phyloP scores from a whole-genome alignment of 108 stramenopile genomes.

The Skeletonema costatum region DNA sequence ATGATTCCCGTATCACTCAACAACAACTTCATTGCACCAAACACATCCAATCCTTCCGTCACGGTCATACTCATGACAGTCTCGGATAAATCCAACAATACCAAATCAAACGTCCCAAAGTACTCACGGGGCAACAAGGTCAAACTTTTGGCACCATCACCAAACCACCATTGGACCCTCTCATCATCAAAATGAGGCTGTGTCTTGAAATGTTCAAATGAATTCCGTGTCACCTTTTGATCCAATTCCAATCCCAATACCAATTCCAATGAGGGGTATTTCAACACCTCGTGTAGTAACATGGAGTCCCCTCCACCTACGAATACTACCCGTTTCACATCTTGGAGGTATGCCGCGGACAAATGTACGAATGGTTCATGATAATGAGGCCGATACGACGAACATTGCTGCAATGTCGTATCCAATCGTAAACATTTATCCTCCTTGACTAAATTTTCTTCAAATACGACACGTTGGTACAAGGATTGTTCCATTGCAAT shows the following conservation, averaged over 20 bases:
- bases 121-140: slow-evolving; percentile 78
- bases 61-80: slow-evolving; percentile 78
- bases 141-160: slow-evolving; percentile 84
- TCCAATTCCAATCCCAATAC: slow-evolving; percentile 86
- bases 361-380: slow-evolving; percentile 82
- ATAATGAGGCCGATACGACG: slow-evolving; percentile 80
- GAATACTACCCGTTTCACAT: slow-evolving; percentile 69
- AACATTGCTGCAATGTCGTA: slow-evolving; percentile 71
- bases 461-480: slow-evolving; percentile 46
- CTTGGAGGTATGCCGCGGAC: slow-evolving; percentile 69
- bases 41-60: slow-evolving; percentile 70
- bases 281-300: slow-evolving; percentile 81
- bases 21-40: slow-evolving; percentile 70
- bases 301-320: slow-evolving; percentile 90
- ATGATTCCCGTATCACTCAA: slow-evolving; percentile 80
- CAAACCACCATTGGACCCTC: slow-evolving; percentile 91
- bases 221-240: slow-evolving; percentile 69
- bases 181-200: slow-evolving; percentile 83
- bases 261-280: slow-evolving; percentile 78
- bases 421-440: slow-evolving; percentile 78
- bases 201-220: slow-evolving; percentile 73
- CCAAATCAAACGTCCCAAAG: slow-evolving; percentile 86
- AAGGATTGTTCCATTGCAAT: slow-evolving; percentile 31
- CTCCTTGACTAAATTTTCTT: slow-evolving; percentile 40
- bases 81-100: slow-evolving; percentile 83